Conservation (phyloP, 768 basidiomycete species). For the Lactarius trivialis region DNA sequence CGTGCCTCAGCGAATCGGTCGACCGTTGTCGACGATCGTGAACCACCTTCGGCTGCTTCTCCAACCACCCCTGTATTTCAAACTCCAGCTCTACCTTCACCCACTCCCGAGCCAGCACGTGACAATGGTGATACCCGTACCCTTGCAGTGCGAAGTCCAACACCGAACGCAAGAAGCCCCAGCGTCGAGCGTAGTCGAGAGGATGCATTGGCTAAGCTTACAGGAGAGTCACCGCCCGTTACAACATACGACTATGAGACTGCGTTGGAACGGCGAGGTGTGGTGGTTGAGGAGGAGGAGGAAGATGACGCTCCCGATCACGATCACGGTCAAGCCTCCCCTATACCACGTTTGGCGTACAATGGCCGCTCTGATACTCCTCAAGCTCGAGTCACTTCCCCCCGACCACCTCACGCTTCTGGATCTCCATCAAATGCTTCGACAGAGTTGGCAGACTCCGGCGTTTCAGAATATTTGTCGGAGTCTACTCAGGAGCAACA, state of each 20-base stretch:
- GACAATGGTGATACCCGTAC: constrained; percentile 4
- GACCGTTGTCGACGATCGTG: constrained; percentile 30
- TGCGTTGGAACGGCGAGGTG: constrained; percentile 19
- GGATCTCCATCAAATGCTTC: constrained; percentile 46
- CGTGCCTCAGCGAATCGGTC: constrained; percentile 21
- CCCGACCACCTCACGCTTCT: constrained; percentile 43
- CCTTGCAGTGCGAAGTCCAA: constrained; percentile 14
- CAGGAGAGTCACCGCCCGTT: constrained; percentile 6
- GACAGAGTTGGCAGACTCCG: constrained; percentile 39
- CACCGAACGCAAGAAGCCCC: constrained; percentile 19
- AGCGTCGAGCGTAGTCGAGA: constrained; percentile 23
- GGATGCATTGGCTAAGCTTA: constrained; percentile 21
- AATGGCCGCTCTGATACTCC: constrained; percentile 40
- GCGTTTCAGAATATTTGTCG: constrained; percentile 46
- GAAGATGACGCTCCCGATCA: constrained; percentile 22
- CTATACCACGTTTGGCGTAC: constrained; percentile 35
- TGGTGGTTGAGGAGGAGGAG: constrained; percentile 19
- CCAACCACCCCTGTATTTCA: constrained; percentile 22
- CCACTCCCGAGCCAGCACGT: constrained; percentile 14
- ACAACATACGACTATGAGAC: constrained; percentile 19
- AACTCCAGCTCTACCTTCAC: constrained; percentile 12
- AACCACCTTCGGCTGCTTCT: constrained; percentile 25
- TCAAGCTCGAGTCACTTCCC: constrained; percentile 27
- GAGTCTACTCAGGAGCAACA: constrained; percentile 45
- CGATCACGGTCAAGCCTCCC: constrained; percentile 30